Evolutionary conservation across 257 asterid species (phyloP).

Genomic region (Rehmannia glutinosa): DNA sequence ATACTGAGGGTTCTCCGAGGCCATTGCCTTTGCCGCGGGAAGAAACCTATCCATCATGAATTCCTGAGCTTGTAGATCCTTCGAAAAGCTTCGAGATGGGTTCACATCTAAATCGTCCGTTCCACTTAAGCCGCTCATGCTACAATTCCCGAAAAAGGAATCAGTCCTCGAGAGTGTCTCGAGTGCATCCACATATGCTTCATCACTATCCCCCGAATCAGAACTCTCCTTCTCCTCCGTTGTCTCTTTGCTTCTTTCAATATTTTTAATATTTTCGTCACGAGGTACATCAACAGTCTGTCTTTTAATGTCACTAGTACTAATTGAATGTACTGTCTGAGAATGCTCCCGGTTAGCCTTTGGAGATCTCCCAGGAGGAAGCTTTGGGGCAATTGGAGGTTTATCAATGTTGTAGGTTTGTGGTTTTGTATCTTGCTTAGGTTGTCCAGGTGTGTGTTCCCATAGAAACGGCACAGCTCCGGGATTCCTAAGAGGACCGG

Average conservation of each 20-base stretch:
- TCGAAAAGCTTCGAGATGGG: slow-evolving; percentile 23
- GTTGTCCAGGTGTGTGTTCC: slow-evolving; percentile 83
- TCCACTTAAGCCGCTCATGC: slow-evolving; percentile 69
- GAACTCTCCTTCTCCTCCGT: slow-evolving; percentile 24
- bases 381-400: slow-evolving; percentile 54
- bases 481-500: slow-evolving; percentile 73
- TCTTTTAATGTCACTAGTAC: not conserved
- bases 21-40: slow-evolving; percentile 93
- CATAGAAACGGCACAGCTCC: slow-evolving; percentile 80
- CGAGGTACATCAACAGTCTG: slow-evolving; percentile 17
- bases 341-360: slow-evolving; percentile 30
- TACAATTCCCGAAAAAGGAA: slow-evolving; percentile 70
- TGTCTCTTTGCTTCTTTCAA: slow-evolving; percentile 23
- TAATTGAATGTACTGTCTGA: not conserved
- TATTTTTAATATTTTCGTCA: slow-evolving; percentile 15
- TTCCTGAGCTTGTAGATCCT: slow-evolving; percentile 48
- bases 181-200: slow-evolving; percentile 61
- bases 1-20: slow-evolving; percentile 57
- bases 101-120: slow-evolving; percentile 39
- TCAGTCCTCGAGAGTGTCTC: slow-evolving; percentile 69
- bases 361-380: slow-evolving; percentile 53
- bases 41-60: slow-evolving; percentile 87
- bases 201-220: slow-evolving; percentile 49
- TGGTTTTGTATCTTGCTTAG: slow-evolving; percentile 45
- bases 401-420: slow-evolving; percentile 3